Evolutionary conservation across 2,329 filamentous ascomycete genomes (phyloP).

Genomic region (Microsporum ferrugineum): DNA sequence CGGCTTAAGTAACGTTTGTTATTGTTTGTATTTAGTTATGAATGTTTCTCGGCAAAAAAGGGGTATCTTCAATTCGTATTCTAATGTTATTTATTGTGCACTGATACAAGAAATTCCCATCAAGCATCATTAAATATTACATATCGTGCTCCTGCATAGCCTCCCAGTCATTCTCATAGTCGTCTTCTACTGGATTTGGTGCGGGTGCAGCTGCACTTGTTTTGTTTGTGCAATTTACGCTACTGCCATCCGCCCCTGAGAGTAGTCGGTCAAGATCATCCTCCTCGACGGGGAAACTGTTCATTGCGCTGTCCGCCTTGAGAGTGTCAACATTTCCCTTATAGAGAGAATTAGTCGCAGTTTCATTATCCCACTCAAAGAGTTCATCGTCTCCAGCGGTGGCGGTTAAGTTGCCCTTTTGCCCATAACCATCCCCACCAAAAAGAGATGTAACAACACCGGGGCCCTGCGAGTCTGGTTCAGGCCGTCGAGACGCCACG

Average conservation of each 20-base stretch:
- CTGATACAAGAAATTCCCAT: background rate
- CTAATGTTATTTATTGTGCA: background rate
- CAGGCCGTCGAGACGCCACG: background rate
- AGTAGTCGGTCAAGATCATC: constrained; percentile 45
- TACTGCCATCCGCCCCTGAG: constrained; percentile 31
- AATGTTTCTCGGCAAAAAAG: background rate
- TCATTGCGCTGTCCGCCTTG: too few species aligned
- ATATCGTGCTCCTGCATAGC: constrained; percentile 42
- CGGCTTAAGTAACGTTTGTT: background rate
- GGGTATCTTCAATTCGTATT: background rate
- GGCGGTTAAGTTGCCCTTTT: background rate
- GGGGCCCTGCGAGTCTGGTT: background rate
- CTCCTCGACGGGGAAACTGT: constrained; percentile 28
- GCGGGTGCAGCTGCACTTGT: background rate
- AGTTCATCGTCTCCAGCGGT: constrained; percentile 13
- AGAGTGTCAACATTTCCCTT: background rate
- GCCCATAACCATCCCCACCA: background rate
- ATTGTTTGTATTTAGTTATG: background rate
- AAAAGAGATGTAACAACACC: constrained; percentile 7
- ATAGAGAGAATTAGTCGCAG: background rate
- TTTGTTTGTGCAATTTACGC: background rate
- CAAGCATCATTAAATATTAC: constrained; percentile 8
- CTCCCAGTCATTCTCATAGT: constrained; percentile 54
- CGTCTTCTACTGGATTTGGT: constrained; percentile 19
- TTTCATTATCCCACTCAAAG: constrained; percentile 23